Conservation (phyloP, 805 yeast species). For the Lipomyces starkeyi region DNA sequence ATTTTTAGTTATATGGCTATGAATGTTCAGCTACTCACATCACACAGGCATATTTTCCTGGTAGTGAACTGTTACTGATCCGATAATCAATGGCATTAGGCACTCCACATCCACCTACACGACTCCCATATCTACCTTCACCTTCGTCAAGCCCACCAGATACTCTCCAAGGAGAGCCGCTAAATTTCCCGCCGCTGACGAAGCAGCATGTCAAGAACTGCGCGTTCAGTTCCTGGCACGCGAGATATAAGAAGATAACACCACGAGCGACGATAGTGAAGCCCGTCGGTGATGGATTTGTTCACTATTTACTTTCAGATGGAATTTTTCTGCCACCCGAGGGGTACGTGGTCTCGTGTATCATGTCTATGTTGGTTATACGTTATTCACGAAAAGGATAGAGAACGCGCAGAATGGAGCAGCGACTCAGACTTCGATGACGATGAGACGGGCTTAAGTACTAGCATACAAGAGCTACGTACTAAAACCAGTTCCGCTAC, state of each 20-base stretch:
- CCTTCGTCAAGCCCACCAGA: not conserved
- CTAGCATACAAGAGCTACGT: conserved; percentile 49
- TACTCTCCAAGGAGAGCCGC: not conserved
- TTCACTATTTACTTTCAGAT: conserved; percentile 67
- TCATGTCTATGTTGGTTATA: not conserved
- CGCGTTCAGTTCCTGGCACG: conserved; percentile 60
- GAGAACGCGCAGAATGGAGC: conserved; percentile 35
- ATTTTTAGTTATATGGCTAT: not conserved
- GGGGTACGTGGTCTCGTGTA: conserved; percentile 31
- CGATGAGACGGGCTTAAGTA: conserved; percentile 44
- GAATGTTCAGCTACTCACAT: not conserved
- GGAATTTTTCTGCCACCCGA: conserved; percentile 69
- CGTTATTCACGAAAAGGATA: not conserved
- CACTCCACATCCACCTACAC: conserved; percentile 1
- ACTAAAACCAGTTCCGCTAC: not conserved
- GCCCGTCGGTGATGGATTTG: conserved; percentile 63
- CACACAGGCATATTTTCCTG: not conserved
- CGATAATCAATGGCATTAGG: not conserved
- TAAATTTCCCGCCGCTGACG: conserved; percentile 47
- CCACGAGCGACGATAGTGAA: conserved; percentile 61
- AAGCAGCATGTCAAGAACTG: conserved; percentile 35
- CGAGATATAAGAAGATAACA: conserved; percentile 53
- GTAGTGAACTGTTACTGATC: not conserved
- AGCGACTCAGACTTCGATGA: conserved; percentile 45
- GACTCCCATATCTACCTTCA: not conserved